Conservation (phyloP, 805 yeast genomes). For the Barnettozyma populi region DNA sequence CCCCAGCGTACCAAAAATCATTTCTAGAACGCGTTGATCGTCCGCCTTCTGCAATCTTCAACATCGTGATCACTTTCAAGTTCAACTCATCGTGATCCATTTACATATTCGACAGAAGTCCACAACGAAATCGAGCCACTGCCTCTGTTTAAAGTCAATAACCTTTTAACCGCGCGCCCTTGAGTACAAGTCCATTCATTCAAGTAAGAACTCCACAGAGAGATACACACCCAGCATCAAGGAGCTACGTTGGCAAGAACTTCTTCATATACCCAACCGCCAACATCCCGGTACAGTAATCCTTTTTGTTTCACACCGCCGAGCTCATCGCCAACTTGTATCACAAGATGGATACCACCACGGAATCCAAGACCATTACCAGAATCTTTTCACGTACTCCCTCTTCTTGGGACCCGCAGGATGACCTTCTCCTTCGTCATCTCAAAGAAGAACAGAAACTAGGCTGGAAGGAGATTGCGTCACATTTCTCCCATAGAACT, state of each 20-base stretch:
- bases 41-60: not conserved
- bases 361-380: slow-evolving; percentile 21
- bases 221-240: too few relatives aligned
- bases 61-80: not conserved
- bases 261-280: not conserved
- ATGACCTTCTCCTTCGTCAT: slow-evolving; percentile 64
- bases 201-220: not conserved
- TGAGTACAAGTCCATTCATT: not conserved
- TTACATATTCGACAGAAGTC: not conserved
- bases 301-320: not conserved
- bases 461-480: slow-evolving; percentile 87
- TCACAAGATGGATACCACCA: slow-evolving; percentile 13
- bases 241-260: not conserved
- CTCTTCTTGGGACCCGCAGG: slow-evolving; percentile 74
- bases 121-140: not conserved
- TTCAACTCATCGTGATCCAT: not conserved
- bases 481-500: slow-evolving; percentile 72
- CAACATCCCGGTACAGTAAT: not conserved
- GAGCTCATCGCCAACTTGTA: not conserved
- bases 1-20: not conserved
- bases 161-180: not conserved
- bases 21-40: not conserved
- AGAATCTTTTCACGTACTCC: slow-evolving; percentile 34
- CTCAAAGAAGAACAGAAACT: slow-evolving; percentile 76
- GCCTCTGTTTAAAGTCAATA: not conserved